Conservation (phyloP, 345 rosid genomes). For the Geranium brycei region DNA sequence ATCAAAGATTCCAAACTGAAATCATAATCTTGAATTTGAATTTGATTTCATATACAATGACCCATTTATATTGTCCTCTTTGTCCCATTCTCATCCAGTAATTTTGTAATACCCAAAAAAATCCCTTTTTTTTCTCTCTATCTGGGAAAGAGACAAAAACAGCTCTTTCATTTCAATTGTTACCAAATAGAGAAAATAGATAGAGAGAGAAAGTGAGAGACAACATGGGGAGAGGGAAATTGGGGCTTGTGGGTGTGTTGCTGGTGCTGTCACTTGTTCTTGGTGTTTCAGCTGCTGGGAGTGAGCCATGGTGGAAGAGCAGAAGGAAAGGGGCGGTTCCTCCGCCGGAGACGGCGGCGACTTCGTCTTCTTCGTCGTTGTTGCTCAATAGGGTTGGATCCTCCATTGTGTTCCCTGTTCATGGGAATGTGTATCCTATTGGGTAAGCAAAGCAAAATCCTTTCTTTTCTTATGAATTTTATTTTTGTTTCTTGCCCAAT, state of each 20-base stretch:
- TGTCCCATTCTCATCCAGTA: no score
- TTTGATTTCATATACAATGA: background rate
- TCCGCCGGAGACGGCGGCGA: background rate
- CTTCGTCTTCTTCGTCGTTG: conserved; percentile 17
- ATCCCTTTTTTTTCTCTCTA: background rate
- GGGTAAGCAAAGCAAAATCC: conserved; percentile 24
- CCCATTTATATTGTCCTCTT: background rate
- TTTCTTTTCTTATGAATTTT: background rate
- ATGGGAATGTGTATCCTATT: conserved; percentile 69
- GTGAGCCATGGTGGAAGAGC: conserved; percentile 3
- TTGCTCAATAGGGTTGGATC: conserved; percentile 34
- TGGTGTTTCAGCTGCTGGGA: background rate
- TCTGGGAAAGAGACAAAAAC: background rate
- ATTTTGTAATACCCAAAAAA: background rate
- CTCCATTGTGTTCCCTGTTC: conserved; percentile 49
- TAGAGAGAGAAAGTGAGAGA: background rate
- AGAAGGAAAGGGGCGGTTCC: background rate
- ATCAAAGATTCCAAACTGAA: background rate
- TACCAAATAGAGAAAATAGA: background rate
- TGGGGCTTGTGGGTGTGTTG: background rate
- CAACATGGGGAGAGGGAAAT: background rate
- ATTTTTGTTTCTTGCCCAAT: no score
- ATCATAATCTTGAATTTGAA: background rate
- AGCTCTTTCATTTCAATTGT: background rate
- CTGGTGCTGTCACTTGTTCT: background rate